These are phyloP conservation scores for Quercus lobata DNA, from an alignment of 331 rosid species.

Conservation along the genomic window DNA sequence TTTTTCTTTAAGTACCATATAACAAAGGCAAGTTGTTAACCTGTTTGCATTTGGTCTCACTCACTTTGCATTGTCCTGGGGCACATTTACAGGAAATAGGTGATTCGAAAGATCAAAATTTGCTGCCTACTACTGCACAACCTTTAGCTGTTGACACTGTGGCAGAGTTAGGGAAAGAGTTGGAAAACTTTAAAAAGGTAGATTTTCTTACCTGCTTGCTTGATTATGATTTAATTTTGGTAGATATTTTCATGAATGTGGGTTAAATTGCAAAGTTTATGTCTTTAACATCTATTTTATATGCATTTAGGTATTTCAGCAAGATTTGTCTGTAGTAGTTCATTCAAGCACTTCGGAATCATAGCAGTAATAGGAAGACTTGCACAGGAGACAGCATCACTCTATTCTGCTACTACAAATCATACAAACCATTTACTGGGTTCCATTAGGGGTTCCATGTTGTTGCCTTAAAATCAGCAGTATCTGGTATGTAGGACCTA, in stretches of 20 bases:
- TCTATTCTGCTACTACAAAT: neutral
- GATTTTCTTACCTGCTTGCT: neutral
- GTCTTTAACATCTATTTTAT: neutral
- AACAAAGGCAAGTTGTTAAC: neutral
- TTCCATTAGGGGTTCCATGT: neutral
- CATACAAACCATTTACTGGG: neutral
- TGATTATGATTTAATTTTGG: neutral
- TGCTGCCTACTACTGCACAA: neutral
- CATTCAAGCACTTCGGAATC: constrained; percentile 9
- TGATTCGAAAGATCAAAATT: constrained; percentile 11
- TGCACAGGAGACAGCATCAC: neutral
- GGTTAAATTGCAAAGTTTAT: neutral
- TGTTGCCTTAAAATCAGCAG: neutral
- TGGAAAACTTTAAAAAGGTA: constrained; percentile 27
- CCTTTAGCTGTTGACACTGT: constrained; percentile 9
- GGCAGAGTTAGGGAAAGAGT: constrained; percentile 25
- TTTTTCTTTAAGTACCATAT: neutral
- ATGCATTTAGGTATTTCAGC: constrained; percentile 10
- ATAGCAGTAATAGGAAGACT: neutral
- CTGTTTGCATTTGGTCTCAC: neutral
- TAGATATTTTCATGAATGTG: neutral
- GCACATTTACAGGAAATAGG: constrained; percentile 15
- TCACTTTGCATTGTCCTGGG: neutral
- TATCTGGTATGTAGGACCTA: neutral
- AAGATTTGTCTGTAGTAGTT: constrained; percentile 10